These are phyloP conservation scores for Citrus trifoliata DNA, from an alignment of 345 rosid species.

Conservation along the genomic window DNA sequence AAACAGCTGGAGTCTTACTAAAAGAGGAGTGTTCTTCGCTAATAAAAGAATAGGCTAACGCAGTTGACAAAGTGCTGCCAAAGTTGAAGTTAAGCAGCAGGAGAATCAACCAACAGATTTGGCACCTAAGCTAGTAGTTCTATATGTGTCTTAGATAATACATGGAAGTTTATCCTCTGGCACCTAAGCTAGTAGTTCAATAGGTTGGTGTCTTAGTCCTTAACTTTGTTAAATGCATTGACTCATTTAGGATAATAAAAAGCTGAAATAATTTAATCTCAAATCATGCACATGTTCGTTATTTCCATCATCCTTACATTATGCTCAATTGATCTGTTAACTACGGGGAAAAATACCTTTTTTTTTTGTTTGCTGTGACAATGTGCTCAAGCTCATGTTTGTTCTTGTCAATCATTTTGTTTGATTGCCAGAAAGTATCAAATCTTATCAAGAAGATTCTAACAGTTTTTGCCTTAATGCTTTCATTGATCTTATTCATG, in stretches of 20 bases:
- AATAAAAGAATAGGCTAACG: neutral
- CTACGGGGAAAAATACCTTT: neutral
- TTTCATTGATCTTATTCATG: neutral
- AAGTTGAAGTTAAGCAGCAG: neutral
- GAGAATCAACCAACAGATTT: neutral
- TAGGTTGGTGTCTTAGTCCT: neutral
- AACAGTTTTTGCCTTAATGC: neutral
- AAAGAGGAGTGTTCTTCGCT: neutral
- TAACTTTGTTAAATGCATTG: neutral
- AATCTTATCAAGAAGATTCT: neutral
- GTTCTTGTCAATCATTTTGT: neutral
- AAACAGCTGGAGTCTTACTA: neutral
- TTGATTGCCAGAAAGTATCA: neutral
- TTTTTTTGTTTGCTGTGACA: no score
- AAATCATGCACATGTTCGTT: neutral
- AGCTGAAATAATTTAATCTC: conserved; percentile 5
- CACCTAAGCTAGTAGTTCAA: no score
- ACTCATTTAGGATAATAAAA: neutral
- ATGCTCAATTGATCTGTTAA: neutral
- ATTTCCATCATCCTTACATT: neutral
- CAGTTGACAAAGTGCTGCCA: neutral
- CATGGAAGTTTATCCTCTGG: neutral
- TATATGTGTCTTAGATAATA: neutral
- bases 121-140: neutral
- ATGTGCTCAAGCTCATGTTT: neutral